Evolutionary conservation across 768 basidiomycete genomes (phyloP).

Genomic region (Lanmaoa pseudosensibilis): DNA sequence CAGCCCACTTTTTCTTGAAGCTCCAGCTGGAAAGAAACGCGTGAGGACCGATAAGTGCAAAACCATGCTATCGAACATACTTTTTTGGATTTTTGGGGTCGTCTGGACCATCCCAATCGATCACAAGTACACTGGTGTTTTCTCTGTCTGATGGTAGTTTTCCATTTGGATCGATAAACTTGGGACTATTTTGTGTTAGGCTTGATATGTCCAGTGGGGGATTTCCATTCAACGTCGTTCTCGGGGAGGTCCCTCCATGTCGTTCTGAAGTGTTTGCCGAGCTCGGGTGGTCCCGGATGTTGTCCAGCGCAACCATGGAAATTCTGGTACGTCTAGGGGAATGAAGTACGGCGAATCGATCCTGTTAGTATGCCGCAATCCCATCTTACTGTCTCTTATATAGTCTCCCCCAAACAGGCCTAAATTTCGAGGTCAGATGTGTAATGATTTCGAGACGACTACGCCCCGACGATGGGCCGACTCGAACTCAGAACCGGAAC

Average conservation of each 20-base stretch:
- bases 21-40: slow-evolving; percentile 48
- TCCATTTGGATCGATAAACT: background rate
- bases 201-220: background rate
- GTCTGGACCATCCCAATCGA: slow-evolving; percentile 67
- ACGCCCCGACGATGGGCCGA: too few species aligned
- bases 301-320: background rate
- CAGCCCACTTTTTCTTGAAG: slow-evolving; percentile 59
- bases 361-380: too few species aligned
- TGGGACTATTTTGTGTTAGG: background rate
- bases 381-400: too few species aligned
- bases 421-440: too few species aligned
- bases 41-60: background rate
- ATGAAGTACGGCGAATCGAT: background rate
- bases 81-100: slow-evolving; percentile 60
- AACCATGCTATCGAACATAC: slow-evolving; percentile 30
- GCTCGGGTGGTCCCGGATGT: background rate
- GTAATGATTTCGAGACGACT: too few species aligned
- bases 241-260: slow-evolving; percentile 4
- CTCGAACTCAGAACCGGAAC: too few species aligned
- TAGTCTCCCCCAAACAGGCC: too few species aligned
- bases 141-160: background rate
- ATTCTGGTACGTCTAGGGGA: too few species aligned
- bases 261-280: background rate
- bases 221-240: slow-evolving; percentile 9
- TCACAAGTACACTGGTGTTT: slow-evolving; percentile 25